phyloP scores from a whole-genome alignment of 1,139 yeast genomes.

The Lodderomyces parapsilosis region DNA sequence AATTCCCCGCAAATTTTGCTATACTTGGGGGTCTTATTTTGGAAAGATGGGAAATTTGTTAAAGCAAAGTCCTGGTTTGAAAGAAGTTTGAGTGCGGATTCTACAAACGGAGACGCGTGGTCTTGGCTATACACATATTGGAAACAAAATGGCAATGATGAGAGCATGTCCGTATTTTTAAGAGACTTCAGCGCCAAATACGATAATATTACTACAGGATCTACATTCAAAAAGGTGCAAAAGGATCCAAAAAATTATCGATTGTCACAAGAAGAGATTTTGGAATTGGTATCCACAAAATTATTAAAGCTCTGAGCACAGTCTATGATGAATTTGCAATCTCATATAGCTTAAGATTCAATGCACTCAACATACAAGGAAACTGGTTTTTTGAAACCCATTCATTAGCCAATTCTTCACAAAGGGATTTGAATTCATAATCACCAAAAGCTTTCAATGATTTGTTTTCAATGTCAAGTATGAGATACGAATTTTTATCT shows the following conservation, averaged over 20 bases:
- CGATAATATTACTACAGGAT: conserved; percentile 60
- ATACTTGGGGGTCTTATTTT: conserved; percentile 67
- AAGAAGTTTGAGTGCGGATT: conserved; percentile 55
- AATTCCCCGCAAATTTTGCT: conserved; percentile 60
- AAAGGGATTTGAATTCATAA: conserved; percentile 45
- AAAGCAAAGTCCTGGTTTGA: conserved; percentile 79
- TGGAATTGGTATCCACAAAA: conserved; percentile 24
- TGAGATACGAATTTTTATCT: conserved; percentile 28
- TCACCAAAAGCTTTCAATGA: conserved; percentile 42
- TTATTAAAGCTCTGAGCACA: neutral
- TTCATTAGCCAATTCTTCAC: conserved; percentile 56
- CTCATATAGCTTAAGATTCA: conserved; percentile 65
- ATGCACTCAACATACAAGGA: conserved; percentile 77
- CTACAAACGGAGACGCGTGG: conserved; percentile 74
- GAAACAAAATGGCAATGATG: conserved; percentile 21
- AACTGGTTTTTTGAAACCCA: conserved; percentile 75
- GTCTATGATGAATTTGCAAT: neutral
- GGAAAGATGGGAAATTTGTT: conserved; percentile 61
- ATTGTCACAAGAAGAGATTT: conserved; percentile 33
- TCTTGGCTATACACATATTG: conserved; percentile 57
- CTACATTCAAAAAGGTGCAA: conserved; percentile 49
- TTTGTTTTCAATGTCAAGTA: conserved; percentile 37
- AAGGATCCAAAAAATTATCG: conserved; percentile 46
- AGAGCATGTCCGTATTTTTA: conserved; percentile 20
- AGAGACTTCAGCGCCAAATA: conserved; percentile 24